Evolutionary conservation across 1,139 yeast genomes (phyloP).

Genomic region (Nakaseomyces nivariensis): DNA sequence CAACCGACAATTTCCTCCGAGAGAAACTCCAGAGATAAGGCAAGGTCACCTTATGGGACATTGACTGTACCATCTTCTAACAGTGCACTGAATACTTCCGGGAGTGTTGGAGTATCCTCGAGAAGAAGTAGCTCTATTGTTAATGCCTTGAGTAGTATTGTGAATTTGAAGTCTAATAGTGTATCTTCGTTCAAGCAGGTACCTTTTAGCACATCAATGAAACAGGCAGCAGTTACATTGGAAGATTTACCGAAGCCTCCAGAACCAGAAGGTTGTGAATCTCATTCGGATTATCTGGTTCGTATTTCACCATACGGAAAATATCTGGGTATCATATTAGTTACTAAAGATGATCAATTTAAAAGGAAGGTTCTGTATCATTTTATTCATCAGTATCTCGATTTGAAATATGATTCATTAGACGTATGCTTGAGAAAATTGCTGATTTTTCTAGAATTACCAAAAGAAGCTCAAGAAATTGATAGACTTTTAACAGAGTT

Average conservation of each 20-base stretch:
- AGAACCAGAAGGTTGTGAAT: conserved; percentile 27
- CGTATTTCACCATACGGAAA: conserved; percentile 32
- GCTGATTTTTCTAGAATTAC: conserved; percentile 45
- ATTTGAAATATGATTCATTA: conserved; percentile 44
- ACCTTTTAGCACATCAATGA: background rate
- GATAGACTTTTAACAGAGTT: conserved; percentile 52
- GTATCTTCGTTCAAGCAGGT: conserved; percentile 13
- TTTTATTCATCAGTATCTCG: conserved; percentile 35
- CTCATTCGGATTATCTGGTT: conserved; percentile 31
- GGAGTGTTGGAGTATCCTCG: conserved; percentile 16
- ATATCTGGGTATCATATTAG: conserved; percentile 33
- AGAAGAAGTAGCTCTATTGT: conserved; percentile 32
- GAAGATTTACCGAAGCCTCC: conserved; percentile 27
- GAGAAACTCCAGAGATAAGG: conserved; percentile 1
- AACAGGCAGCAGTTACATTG: conserved; percentile 9
- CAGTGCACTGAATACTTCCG: conserved; percentile 5
- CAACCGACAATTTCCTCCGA: background rate
- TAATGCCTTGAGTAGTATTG: conserved; percentile 31
- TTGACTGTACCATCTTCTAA: conserved; percentile 4
- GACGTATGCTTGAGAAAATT: conserved; percentile 54
- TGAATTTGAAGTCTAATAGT: conserved; percentile 26
- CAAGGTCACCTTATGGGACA: conserved; percentile 2
- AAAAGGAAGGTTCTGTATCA: conserved; percentile 31
- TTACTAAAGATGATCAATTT: conserved; percentile 32
- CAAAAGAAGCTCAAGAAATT: conserved; percentile 62